A percentile compares a stretch with the other conserved stretches of the same genome.
Evolutionary conservation across 148 eudicot genomes (phyloP).

Genomic region (Fagopyrum esculentum): DNA sequence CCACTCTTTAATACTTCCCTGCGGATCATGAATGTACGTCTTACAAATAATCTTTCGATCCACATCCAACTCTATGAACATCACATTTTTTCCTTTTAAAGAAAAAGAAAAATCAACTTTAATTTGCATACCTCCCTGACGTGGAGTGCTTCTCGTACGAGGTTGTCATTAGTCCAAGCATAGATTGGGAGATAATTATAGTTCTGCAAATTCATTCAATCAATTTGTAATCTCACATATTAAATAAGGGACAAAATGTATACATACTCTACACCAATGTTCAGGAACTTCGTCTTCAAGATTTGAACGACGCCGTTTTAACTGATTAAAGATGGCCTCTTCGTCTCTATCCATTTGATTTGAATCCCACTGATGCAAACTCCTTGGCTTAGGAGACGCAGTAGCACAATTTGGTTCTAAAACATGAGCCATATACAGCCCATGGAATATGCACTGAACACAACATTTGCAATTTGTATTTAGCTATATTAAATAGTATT

Average conservation of each 20-base stretch:
- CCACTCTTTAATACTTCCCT: conserved; percentile 28
- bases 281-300: neutral
- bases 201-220: conserved; percentile 5
- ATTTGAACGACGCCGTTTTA: neutral
- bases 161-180: conserved; percentile 24
- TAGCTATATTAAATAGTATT: too few species aligned
- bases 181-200: conserved; percentile 14
- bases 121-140: conserved; percentile 23
- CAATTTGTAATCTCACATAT: neutral
- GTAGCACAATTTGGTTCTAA: neutral
- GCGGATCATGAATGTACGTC: neutral
- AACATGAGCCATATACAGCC: neutral
- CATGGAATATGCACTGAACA: neutral
- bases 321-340: neutral
- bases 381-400: neutral
- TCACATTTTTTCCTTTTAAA: too few species aligned
- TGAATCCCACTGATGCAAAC: neutral
- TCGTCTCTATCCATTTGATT: neutral
- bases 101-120: neutral
- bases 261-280: neutral
- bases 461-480: neutral
- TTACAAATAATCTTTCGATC: neutral
- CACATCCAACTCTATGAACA: too few species aligned
- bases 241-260: neutral
- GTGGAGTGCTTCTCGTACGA: conserved; percentile 32